Evolutionary conservation across 2,329 filamentous ascomycete genomes (phyloP).

Genomic region (Phialocephala subalpina): DNA sequence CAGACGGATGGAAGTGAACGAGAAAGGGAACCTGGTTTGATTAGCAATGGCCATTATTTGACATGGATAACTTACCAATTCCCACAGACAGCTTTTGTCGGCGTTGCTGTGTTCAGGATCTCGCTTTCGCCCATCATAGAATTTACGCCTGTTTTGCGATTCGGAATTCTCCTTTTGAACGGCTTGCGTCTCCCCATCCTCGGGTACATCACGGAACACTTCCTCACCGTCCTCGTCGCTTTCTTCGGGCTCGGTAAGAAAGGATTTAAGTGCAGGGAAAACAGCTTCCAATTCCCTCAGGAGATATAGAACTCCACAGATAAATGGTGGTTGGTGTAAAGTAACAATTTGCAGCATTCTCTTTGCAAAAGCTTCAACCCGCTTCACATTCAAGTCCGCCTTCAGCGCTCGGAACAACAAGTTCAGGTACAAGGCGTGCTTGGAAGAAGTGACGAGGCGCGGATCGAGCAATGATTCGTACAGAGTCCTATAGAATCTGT

Average conservation of each 20-base stretch:
- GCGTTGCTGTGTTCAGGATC: constrained; percentile 93
- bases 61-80: constrained; percentile 66
- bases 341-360: constrained; percentile 86
- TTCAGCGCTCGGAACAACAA: constrained; percentile 89
- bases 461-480: constrained; percentile 96
- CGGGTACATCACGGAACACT: constrained; percentile 68
- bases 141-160: constrained; percentile 23
- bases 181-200: constrained; percentile 54
- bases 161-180: constrained; percentile 7
- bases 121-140: constrained; percentile 89
- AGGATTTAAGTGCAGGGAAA: constrained; percentile 81
- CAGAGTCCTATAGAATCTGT: constrained; percentile 93
- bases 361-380: constrained; percentile 96
- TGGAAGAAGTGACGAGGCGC: constrained; percentile 86
- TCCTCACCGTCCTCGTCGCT: constrained; percentile 68
- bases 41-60: constrained; percentile 23
- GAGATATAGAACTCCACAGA: constrained; percentile 91
- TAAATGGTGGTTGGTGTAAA: constrained; percentile 90
- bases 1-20: constrained; percentile 91
- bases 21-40: constrained; percentile 66
- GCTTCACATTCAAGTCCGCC: constrained; percentile 86
- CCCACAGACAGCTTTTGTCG: constrained; percentile 93
- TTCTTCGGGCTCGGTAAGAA: constrained; percentile 83
- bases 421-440: constrained; percentile 95
- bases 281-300: constrained; percentile 80